These are phyloP conservation scores for Populus tomentosa DNA, from an alignment of 441 rosid species.

Conservation along the genomic window DNA sequence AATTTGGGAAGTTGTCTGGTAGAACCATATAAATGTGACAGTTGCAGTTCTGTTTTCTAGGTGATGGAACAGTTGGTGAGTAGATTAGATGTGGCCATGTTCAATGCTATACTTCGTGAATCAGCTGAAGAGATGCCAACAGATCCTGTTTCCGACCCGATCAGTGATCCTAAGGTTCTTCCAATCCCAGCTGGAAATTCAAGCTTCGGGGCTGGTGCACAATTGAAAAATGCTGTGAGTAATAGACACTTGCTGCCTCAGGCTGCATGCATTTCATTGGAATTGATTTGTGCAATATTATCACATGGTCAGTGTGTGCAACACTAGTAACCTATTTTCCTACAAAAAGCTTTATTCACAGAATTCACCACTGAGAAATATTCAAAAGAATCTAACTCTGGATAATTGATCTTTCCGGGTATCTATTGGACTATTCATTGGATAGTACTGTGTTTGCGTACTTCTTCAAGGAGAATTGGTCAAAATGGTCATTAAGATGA, in stretches of 20 bases:
- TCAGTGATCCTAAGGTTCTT: conserved; percentile 80
- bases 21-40: conserved; percentile 2
- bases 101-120: conserved; percentile 94
- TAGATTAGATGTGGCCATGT: conserved; percentile 93
- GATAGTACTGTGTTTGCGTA: background rate
- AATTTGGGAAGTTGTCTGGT: conserved; percentile 7
- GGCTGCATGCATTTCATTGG: background rate
- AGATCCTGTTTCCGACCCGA: conserved; percentile 92
- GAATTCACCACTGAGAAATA: background rate
- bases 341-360: background rate
- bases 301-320: background rate
- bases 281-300: conserved; percentile 1
- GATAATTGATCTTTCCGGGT: background rate
- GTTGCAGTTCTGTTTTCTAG: conserved; percentile 31
- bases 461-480: background rate
- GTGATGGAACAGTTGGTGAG: conserved; percentile 84
- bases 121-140: conserved; percentile 91
- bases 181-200: conserved; percentile 86
- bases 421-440: background rate
- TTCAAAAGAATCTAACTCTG: background rate
- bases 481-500: background rate
- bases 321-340: background rate
- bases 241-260: background rate
- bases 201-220: conserved; percentile 92
- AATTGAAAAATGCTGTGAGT: conserved; percentile 78